Percentiles rank a stretch among this genome's conserved stretches.
Conservation (phyloP, 1,284 basidiomycete genomes). For the Volvariella volvacea region DNA sequence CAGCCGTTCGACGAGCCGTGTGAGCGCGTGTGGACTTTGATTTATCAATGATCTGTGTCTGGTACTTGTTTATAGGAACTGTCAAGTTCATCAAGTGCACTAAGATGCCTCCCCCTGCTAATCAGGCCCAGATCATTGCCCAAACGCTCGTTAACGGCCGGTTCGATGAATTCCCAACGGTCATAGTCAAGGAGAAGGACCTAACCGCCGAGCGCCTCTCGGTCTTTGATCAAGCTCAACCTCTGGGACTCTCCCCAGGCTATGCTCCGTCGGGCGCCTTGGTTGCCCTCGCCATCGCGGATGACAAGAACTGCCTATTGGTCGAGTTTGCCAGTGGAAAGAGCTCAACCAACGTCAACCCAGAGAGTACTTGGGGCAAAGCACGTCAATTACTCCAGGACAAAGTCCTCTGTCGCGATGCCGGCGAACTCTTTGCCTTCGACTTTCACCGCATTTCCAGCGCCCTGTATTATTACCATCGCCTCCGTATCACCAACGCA, state of each 20-base stretch:
- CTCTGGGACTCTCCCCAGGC: slow-evolving; percentile 12
- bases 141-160: too few relatives aligned
- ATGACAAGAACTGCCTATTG: slow-evolving; percentile 10
- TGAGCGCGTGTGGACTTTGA: too few relatives aligned
- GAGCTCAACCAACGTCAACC: not conserved
- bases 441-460: slow-evolving; percentile 34
- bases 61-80: too few relatives aligned
- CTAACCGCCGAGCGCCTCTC: slow-evolving; percentile 4
- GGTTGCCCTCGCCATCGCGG: slow-evolving; percentile 10
- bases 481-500: slow-evolving; percentile 28
- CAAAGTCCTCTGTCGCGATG: slow-evolving; percentile 24
- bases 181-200: too few relatives aligned
- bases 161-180: too few relatives aligned
- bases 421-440: slow-evolving; percentile 32
- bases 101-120: too few relatives aligned
- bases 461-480: slow-evolving; percentile 20
- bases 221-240: slow-evolving; percentile 8
- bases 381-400: slow-evolving; percentile 16
- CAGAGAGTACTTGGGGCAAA: slow-evolving; percentile 2
- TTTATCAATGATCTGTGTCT: too few relatives aligned
- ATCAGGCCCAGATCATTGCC: too few relatives aligned
- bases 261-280: slow-evolving; percentile 7
- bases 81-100: too few relatives aligned
- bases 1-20: too few relatives aligned
- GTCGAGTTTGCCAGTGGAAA: slow-evolving; percentile 9